Conservation (phyloP, 2,329 filamentous ascomycete species). For the Trichoderma afroharzianum region DNA sequence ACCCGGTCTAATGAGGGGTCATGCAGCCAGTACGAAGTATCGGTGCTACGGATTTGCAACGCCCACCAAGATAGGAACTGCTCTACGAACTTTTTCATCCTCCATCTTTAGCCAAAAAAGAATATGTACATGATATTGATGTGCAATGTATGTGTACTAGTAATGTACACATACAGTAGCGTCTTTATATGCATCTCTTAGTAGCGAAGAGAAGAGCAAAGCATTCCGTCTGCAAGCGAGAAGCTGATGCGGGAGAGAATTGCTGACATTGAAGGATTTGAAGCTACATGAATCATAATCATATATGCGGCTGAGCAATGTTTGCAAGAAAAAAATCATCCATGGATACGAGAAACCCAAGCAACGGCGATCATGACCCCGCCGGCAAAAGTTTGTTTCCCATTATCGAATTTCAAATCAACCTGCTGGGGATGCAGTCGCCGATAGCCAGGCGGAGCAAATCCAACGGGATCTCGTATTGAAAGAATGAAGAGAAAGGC, state of each 20-base stretch:
- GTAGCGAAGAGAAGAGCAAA: not conserved
- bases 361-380: not conserved
- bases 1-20: not conserved
- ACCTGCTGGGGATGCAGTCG: not conserved
- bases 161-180: not conserved
- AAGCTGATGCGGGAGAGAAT: not conserved
- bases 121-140: not conserved
- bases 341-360: not conserved
- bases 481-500: not conserved
- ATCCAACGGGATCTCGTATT: not conserved
- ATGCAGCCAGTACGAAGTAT: not conserved
- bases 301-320: not conserved
- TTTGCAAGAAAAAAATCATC: not conserved
- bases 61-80: not conserved
- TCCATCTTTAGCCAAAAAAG: not conserved
- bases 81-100: not conserved
- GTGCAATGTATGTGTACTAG: not conserved
- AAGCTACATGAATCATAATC: not conserved
- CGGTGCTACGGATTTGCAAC: not conserved
- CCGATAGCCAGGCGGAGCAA: not conserved
- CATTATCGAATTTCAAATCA: not conserved
- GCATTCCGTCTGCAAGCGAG: not conserved
- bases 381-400: not conserved
- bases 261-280: not conserved
- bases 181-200: not conserved